These are phyloP conservation scores for Neurospora tetraspora DNA, from an alignment of 495 filamentous ascomycete species.

Conservation along the genomic window DNA sequence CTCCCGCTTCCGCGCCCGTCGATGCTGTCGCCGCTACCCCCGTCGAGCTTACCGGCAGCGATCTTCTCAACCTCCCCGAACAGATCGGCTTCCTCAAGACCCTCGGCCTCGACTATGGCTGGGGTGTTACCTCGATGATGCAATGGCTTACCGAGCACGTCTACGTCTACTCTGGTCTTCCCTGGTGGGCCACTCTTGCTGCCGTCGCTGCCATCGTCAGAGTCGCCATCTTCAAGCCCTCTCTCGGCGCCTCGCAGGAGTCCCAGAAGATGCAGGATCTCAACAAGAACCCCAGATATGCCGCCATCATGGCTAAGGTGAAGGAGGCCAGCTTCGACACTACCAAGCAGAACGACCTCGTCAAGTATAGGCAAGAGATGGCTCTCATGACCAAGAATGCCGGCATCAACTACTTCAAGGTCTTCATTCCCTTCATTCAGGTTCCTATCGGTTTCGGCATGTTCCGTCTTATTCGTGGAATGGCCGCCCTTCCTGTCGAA, in stretches of 20 bases:
- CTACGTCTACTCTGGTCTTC: conserved; percentile 59
- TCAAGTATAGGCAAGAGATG: conserved; percentile 37
- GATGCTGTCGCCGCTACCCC: conserved; percentile 6
- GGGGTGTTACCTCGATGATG: conserved; percentile 58
- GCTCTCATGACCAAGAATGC: conserved; percentile 35
- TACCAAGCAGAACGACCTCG: conserved; percentile 33
- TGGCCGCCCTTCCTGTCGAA: conserved; percentile 71
- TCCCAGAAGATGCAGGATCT: conserved; percentile 44
- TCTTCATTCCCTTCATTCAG: conserved; percentile 52
- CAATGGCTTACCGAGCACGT: conserved; percentile 72
- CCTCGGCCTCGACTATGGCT: conserved; percentile 79
- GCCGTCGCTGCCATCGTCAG: conserved; percentile 55
- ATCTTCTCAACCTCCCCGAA: conserved; percentile 48
- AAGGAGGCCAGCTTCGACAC: conserved; percentile 31
- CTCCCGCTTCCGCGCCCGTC: conserved; percentile 4
- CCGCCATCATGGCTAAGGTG: conserved; percentile 37
- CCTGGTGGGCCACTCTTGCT: conserved; percentile 74
- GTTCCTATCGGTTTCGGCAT: conserved; percentile 66
- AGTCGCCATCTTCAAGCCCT: conserved; percentile 51
- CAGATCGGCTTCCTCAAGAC: conserved; percentile 73
- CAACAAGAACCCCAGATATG: conserved; percentile 35
- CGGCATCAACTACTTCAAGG: conserved; percentile 43
- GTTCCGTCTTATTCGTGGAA: conserved; percentile 65
- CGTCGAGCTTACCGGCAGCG: conserved; percentile 30
- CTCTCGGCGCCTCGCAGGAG: conserved; percentile 49